Conservation (phyloP, 116 monocot genomes). For the Cymodocea nodosa region DNA sequence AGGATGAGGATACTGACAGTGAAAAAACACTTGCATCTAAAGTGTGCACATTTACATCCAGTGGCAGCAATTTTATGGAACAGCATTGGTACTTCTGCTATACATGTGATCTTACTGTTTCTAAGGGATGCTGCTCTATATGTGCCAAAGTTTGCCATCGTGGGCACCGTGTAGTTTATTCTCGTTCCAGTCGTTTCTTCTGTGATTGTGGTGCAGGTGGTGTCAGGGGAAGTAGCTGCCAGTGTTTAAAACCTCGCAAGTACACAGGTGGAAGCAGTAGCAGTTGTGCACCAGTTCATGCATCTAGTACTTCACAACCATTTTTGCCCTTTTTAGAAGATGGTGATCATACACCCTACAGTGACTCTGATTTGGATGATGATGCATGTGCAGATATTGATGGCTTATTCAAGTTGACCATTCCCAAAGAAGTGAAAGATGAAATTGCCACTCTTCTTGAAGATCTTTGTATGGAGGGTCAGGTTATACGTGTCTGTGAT, state of each 20-base stretch:
- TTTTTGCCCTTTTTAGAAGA: slow-evolving; percentile 64
- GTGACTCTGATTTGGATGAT: slow-evolving; percentile 89
- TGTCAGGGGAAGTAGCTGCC: slow-evolving; percentile 84
- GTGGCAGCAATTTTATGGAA: slow-evolving; percentile 98
- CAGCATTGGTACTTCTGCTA: slow-evolving; percentile 99
- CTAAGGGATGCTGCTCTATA: slow-evolving; percentile 93
- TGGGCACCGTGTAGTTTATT: slow-evolving; percentile 96
- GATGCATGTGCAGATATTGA: slow-evolving; percentile 48
- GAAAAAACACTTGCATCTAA: slow-evolving; percentile 84
- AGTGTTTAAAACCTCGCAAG: slow-evolving; percentile 90
- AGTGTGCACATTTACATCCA: slow-evolving; percentile 98
- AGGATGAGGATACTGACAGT: slow-evolving; percentile 80
- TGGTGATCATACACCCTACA: slow-evolving; percentile 50
- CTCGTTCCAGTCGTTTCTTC: slow-evolving; percentile 95
- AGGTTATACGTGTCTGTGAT: slow-evolving; percentile 54
- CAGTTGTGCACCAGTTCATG: slow-evolving; percentile 19
- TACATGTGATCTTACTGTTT: slow-evolving; percentile 92
- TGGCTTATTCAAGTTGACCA: slow-evolving; percentile 38
- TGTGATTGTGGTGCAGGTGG: slow-evolving; percentile 99
- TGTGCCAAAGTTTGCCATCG: slow-evolving; percentile 97
- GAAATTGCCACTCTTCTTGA: slow-evolving; percentile 41
- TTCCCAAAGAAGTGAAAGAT: slow-evolving; percentile 52
- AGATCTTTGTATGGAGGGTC: slow-evolving; percentile 52
- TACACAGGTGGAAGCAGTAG: slow-evolving; percentile 40
- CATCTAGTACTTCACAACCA: slow-evolving; percentile 32